Evolutionary conservation across 2,329 filamentous ascomycete species (phyloP).

Genomic region (Aspergillus sp.): DNA sequence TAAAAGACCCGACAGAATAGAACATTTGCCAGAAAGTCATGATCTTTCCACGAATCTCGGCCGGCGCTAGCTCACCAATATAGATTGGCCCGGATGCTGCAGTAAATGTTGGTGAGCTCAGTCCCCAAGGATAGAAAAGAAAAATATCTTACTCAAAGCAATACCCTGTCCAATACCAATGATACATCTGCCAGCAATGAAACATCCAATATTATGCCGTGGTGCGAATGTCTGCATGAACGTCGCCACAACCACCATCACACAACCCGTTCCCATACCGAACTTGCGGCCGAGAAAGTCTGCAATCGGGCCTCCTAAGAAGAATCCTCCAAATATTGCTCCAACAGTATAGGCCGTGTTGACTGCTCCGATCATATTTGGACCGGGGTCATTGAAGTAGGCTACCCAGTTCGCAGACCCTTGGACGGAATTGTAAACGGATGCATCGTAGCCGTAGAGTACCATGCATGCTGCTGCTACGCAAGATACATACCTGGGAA

Average conservation of each 20-base stretch:
- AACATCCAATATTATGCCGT: constrained; percentile 56
- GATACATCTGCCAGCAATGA: constrained; percentile 64
- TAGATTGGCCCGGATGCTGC: constrained; percentile 64
- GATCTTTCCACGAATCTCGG: constrained; percentile 61
- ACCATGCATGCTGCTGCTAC: constrained; percentile 72
- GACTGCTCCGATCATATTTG: constrained; percentile 50
- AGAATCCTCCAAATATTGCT: constrained; percentile 66
- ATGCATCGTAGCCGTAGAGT: constrained; percentile 69
- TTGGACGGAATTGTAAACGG: constrained; percentile 68
- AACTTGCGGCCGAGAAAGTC: constrained; percentile 59
- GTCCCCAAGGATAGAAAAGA: not conserved
- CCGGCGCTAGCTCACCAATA: constrained; percentile 63
- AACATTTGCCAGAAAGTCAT: constrained; percentile 69
- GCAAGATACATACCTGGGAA: constrained; percentile 58
- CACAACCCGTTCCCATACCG: constrained; percentile 62
- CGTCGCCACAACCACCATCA: constrained; percentile 63
- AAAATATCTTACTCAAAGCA: constrained; percentile 50
- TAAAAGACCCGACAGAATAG: constrained; percentile 62
- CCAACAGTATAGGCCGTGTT: constrained; percentile 69
- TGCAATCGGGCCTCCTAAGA: constrained; percentile 61
- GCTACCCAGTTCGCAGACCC: constrained; percentile 62
- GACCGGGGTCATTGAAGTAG: constrained; percentile 51
- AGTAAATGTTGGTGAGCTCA: constrained; percentile 1
- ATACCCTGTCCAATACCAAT: constrained; percentile 68
- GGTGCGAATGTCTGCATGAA: constrained; percentile 65